Conservation (phyloP, 306 rosid genomes). For the Erythrophleum fordii region DNA sequence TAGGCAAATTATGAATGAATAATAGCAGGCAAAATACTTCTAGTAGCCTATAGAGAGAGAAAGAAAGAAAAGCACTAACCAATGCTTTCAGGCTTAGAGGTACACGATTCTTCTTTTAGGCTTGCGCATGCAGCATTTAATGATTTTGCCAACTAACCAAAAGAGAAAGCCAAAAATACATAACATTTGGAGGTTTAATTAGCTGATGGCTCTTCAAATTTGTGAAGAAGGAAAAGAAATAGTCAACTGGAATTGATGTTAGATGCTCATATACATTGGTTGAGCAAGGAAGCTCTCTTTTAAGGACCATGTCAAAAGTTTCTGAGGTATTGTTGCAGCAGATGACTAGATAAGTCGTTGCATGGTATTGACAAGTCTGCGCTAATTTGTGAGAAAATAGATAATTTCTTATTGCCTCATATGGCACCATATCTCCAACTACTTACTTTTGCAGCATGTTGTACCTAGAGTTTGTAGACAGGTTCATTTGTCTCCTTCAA, state of each 20-base stretch:
- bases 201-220: not conserved
- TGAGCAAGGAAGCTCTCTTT: slow-evolving; percentile 21
- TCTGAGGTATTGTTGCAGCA: slow-evolving; percentile 11
- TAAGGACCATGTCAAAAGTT: not conserved
- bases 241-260: not conserved
- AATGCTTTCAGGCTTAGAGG: slow-evolving; percentile 33
- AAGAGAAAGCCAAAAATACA: slow-evolving; percentile 14
- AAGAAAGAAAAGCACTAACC: slow-evolving; percentile 23
- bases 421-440: slow-evolving; percentile 19
- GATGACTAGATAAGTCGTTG: not conserved
- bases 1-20: slow-evolving; percentile 23
- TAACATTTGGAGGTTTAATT: not conserved
- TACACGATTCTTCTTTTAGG: slow-evolving; percentile 21
- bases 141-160: slow-evolving; percentile 37
- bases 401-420: slow-evolving; percentile 13
- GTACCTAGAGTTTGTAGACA: slow-evolving; percentile 1
- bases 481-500: slow-evolving; percentile 9
- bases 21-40: slow-evolving; percentile 5
- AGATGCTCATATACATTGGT: slow-evolving; percentile 26
- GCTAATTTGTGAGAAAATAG: not conserved
- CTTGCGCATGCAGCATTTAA: slow-evolving; percentile 25
- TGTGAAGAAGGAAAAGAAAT: not conserved
- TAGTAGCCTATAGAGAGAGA: not conserved
- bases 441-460: not conserved
- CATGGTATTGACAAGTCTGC: slow-evolving; percentile 16